Evolutionary conservation across 257 asterid species (phyloP).

Genomic region (Haberlea rhodopensis): DNA sequence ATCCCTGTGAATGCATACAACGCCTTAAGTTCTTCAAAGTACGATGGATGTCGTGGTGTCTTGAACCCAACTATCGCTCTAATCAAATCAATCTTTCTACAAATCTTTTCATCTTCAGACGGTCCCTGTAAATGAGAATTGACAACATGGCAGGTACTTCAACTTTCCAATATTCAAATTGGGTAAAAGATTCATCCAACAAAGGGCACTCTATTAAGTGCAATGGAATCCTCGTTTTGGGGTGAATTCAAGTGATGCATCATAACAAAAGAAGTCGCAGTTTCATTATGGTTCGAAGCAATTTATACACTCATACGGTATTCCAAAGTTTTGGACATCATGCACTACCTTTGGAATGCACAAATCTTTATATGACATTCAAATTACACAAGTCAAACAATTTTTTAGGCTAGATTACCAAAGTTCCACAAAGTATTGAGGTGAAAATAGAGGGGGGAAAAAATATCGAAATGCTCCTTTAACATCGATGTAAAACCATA

Average conservation of each 20-base stretch:
- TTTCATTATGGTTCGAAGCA: background rate
- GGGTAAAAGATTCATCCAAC: background rate
- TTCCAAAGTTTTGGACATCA: too few relatives aligned
- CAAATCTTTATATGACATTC: background rate
- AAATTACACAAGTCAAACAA: background rate
- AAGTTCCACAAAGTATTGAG: too few relatives aligned
- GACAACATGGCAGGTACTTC: background rate
- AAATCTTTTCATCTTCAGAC: slow-evolving; percentile 39
- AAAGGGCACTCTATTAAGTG: background rate
- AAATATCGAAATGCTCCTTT: background rate
- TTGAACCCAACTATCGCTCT: slow-evolving; percentile 61
- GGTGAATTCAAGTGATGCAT: background rate
- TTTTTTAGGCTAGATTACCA: too few relatives aligned
- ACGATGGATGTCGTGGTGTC: slow-evolving; percentile 36
- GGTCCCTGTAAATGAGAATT: slow-evolving; percentile 26
- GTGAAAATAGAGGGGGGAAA: too few relatives aligned
- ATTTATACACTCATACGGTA: background rate
- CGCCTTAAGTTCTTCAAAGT: slow-evolving; percentile 56
- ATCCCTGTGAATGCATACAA: slow-evolving; percentile 70
- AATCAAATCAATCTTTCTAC: slow-evolving; percentile 64
- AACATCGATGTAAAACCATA: background rate
- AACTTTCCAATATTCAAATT: background rate
- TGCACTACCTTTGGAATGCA: background rate
- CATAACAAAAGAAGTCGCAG: background rate
- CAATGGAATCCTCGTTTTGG: background rate